These are phyloP conservation scores for Phaeosphaeria sp. DNA, from an alignment of 2,329 filamentous ascomycete genomes.

Conservation along the genomic window DNA sequence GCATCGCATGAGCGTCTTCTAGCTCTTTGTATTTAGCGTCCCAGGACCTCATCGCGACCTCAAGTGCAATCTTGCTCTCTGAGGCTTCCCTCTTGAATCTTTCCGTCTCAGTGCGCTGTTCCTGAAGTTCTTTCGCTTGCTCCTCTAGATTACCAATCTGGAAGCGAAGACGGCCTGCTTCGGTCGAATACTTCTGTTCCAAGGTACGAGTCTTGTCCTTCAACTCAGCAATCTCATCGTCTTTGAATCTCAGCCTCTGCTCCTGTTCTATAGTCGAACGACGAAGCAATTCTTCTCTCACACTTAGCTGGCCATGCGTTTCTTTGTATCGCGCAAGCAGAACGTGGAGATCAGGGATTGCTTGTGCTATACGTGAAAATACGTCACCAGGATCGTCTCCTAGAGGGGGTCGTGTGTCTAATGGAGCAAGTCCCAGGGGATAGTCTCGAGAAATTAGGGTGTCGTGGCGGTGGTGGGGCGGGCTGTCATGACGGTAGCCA, in stretches of 20 bases:
- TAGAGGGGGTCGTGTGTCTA: conserved; percentile 41
- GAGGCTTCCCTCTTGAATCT: conserved; percentile 51
- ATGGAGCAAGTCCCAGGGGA: conserved; percentile 31
- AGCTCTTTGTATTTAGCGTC: conserved; percentile 54
- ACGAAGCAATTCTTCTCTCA: conserved; percentile 58
- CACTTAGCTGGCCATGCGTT: conserved; percentile 58
- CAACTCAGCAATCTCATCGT: conserved; percentile 59
- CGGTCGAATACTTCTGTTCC: conserved; percentile 58
- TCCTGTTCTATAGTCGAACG: conserved; percentile 58
- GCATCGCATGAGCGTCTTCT: conserved; percentile 47
- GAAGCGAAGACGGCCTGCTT: conserved; percentile 58
- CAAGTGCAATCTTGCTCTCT: conserved; percentile 36
- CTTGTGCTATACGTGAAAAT: conserved; percentile 47
- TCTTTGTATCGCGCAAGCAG: conserved; percentile 56
- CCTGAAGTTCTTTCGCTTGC: conserved; percentile 59
- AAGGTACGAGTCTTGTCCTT: conserved; percentile 59
- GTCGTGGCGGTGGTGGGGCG: conserved; percentile 47
- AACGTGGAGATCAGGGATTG: conserved; percentile 48
- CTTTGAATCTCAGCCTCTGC: conserved; percentile 59
- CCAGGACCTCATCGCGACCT: conserved; percentile 48
- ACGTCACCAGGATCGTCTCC: conserved; percentile 47
- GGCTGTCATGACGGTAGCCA: conserved; percentile 43
- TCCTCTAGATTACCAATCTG: conserved; percentile 61
- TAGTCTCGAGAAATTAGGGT: conserved; percentile 46
- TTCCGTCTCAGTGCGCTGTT: conserved; percentile 53